Conservation (phyloP, 768 basidiomycete species). For the Tulasnella sp. region DNA sequence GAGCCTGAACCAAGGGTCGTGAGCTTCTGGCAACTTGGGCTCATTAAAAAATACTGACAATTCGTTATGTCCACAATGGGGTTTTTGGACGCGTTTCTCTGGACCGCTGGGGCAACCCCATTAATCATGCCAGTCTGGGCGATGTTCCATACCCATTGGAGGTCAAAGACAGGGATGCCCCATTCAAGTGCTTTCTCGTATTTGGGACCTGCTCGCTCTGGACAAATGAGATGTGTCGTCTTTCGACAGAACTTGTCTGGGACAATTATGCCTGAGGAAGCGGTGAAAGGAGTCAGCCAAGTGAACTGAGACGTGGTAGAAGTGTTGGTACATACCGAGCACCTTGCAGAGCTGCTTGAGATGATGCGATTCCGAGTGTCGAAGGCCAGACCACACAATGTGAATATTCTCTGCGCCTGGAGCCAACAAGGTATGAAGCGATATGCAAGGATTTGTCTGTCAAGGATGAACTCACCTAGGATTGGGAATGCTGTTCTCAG, state of each 20-base stretch:
- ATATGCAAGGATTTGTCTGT: neutral
- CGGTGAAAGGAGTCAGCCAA: neutral
- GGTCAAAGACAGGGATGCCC: slow-evolving; percentile 58
- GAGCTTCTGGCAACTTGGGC: neutral
- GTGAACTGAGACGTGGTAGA: neutral
- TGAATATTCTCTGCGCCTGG: slow-evolving; percentile 45
- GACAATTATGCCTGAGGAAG: slow-evolving; percentile 39
- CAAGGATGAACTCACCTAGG: slow-evolving; percentile 32
- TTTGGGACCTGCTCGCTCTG: slow-evolving; percentile 56
- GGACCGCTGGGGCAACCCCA: neutral
- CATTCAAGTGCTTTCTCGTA: slow-evolving; percentile 70
- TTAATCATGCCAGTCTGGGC: slow-evolving; percentile 35
- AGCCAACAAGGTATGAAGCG: neutral
- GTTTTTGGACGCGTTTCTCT: slow-evolving; percentile 8
- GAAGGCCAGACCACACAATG: slow-evolving; percentile 67
- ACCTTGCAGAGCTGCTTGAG: slow-evolving; percentile 54
- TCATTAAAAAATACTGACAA: slow-evolving; percentile 25
- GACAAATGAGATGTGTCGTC: slow-evolving; percentile 75
- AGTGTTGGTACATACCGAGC: slow-evolving; percentile 38
- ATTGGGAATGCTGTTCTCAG: slow-evolving; percentile 49
- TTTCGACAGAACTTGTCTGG: slow-evolving; percentile 50
- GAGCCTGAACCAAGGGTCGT: slow-evolving; percentile 22
- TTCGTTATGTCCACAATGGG: slow-evolving; percentile 39
- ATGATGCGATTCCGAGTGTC: slow-evolving; percentile 52
- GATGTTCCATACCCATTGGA: slow-evolving; percentile 58